Evolutionary conservation across 441 rosid species (phyloP).

Genomic region (Omphalea diandra): DNA sequence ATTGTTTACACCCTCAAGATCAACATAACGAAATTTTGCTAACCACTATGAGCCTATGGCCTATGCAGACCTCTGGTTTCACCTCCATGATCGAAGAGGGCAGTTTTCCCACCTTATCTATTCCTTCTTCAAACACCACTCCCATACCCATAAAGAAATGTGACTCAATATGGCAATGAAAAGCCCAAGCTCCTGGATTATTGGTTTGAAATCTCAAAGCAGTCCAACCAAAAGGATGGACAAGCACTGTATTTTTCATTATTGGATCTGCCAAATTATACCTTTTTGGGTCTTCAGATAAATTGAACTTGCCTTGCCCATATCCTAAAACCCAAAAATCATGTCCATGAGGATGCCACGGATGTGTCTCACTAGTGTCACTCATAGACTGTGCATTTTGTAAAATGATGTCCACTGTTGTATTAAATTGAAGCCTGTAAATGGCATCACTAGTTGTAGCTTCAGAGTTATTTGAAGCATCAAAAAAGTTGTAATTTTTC

Average conservation of each 20-base stretch:
- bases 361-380: slow-evolving; percentile 68
- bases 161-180: slow-evolving; percentile 77
- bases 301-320: slow-evolving; percentile 57
- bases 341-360: slow-evolving; percentile 86
- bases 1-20: no score
- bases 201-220: slow-evolving; percentile 60
- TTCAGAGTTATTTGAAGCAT: slow-evolving; percentile 6
- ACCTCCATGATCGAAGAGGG: slow-evolving; percentile 72
- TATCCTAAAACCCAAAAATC: slow-evolving; percentile 81
- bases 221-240: slow-evolving; percentile 72
- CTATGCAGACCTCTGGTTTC: no score
- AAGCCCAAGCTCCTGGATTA: slow-evolving; percentile 73
- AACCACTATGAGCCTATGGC: no score
- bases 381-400: slow-evolving; percentile 61
- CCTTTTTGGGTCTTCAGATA: slow-evolving; percentile 29
- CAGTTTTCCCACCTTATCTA: slow-evolving; percentile 45
- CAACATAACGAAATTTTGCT: no score
- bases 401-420: slow-evolving; percentile 60
- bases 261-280: slow-evolving; percentile 62
- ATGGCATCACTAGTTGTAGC: slow-evolving; percentile 40
- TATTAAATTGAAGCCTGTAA: slow-evolving; percentile 44
- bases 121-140: slow-evolving; percentile 60
- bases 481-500: slow-evolving; percentile 31
- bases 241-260: slow-evolving; percentile 72
- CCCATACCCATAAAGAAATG: slow-evolving; percentile 83